Conservation (phyloP, 2,329 filamentous ascomycete genomes). For the Pseudogymnoascus sp. region DNA sequence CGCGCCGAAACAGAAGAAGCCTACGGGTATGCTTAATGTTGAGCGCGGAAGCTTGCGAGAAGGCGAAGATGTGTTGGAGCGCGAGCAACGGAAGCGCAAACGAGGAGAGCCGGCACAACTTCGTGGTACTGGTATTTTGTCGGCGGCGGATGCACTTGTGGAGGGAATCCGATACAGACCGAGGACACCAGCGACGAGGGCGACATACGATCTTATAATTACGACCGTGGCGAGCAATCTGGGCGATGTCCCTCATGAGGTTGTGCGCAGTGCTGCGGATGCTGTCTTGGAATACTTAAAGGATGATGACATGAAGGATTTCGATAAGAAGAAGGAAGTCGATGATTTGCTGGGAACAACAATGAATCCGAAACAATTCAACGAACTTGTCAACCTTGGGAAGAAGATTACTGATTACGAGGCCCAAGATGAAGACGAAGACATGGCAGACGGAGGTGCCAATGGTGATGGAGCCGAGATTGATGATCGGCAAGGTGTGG, state of each 20-base stretch:
- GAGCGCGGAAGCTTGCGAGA: constrained; percentile 70
- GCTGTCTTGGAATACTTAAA: constrained; percentile 86
- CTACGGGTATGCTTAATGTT: constrained; percentile 57
- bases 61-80: constrained; percentile 72
- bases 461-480: constrained; percentile 68
- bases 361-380: constrained; percentile 85
- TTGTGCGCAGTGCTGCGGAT: constrained; percentile 89
- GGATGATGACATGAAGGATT: constrained; percentile 91
- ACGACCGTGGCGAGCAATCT: constrained; percentile 82
- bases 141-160: constrained; percentile 75
- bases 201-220: constrained; percentile 88
- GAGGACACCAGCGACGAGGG: constrained; percentile 80
- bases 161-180: constrained; percentile 90
- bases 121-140: constrained; percentile 69
- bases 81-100: constrained; percentile 82
- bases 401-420: constrained; percentile 99
- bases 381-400: constrained; percentile 88
- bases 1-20: constrained; percentile 68
- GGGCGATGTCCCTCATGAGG: constrained; percentile 86
- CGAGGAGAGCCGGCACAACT: constrained; percentile 62
- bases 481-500: constrained; percentile 91
- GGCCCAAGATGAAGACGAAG: constrained; percentile 89
- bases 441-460: constrained; percentile 63
- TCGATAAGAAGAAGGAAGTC: constrained; percentile 96
- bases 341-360: constrained; percentile 84